Evolutionary conservation across 805 yeast species (phyloP).

Genomic region (Zygoascus biomembranicola): DNA sequence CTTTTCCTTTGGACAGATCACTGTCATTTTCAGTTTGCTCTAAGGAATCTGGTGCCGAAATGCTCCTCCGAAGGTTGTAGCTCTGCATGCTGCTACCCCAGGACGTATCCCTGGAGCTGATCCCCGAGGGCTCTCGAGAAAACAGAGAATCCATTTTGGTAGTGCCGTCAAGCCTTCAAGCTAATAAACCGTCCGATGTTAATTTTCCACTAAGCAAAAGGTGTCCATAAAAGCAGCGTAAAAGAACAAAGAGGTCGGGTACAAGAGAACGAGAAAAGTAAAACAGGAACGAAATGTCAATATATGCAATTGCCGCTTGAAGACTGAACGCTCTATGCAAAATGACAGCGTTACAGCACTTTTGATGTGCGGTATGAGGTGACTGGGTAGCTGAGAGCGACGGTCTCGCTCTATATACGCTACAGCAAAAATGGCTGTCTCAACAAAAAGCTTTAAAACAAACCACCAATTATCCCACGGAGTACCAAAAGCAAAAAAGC

Average conservation of each 20-base stretch:
- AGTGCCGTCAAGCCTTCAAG: too few species aligned
- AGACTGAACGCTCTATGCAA: too few species aligned
- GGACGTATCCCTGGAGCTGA: background rate
- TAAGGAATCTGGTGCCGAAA: background rate
- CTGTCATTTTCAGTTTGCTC: background rate
- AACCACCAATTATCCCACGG: background rate
- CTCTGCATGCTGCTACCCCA: background rate
- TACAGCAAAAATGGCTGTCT: background rate
- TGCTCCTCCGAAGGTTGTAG: background rate
- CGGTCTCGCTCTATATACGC: too few species aligned
- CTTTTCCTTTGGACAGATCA: background rate
- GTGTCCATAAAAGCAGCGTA: background rate
- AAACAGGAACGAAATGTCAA: too few species aligned
- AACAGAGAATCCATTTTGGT: background rate
- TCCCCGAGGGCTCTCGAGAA: background rate
- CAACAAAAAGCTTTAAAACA: background rate
- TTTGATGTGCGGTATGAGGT: too few species aligned
- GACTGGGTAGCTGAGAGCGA: too few species aligned
- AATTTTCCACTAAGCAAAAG: too few species aligned
- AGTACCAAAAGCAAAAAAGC: background rate
- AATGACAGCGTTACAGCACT: too few species aligned
- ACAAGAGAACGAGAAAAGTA: too few species aligned
- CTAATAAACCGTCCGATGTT: too few species aligned
- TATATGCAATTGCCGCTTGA: too few species aligned
- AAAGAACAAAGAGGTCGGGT: background rate